Evolutionary conservation across 805 yeast species (phyloP).

Genomic region (Kodamaea neixiangensis): DNA sequence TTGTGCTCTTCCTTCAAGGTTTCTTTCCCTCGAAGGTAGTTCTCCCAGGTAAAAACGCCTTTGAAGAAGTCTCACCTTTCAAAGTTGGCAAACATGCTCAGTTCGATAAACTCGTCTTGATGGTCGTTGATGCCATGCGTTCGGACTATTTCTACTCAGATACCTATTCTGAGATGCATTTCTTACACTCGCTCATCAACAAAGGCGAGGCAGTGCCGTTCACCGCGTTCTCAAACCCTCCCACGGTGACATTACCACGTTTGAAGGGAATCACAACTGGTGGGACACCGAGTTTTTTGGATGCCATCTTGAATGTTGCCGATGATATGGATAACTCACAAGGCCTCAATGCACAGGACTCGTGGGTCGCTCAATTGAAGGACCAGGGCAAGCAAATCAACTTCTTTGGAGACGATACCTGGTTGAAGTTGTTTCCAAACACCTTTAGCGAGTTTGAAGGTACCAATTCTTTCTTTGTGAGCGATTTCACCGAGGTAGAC

Average conservation of each 20-base stretch:
- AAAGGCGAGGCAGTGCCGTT: slow-evolving; percentile 78
- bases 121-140: slow-evolving; percentile 93
- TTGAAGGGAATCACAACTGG: slow-evolving; percentile 94
- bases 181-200: slow-evolving; percentile 64
- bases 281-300: slow-evolving; percentile 89
- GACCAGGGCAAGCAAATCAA: slow-evolving; percentile 51
- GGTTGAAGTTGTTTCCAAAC: slow-evolving; percentile 86
- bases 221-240: slow-evolving; percentile 92
- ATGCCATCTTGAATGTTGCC: slow-evolving; percentile 90
- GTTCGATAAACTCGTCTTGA: slow-evolving; percentile 69
- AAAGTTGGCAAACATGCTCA: slow-evolving; percentile 31
- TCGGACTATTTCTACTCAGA: slow-evolving; percentile 79
- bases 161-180: slow-evolving; percentile 58
- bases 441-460: slow-evolving; percentile 74
- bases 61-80: slow-evolving; percentile 26
- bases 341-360: slow-evolving; percentile 71
- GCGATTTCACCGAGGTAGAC: slow-evolving; percentile 94
- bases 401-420: slow-evolving; percentile 97
- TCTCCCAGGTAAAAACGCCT: slow-evolving; percentile 55
- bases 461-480: slow-evolving; percentile 90
- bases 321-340: slow-evolving; percentile 80
- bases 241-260: slow-evolving; percentile 94
- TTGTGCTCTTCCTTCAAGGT: slow-evolving; percentile 71
- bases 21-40: slow-evolving; percentile 90
- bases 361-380: slow-evolving; percentile 77